Conservation (phyloP, 2,329 filamentous ascomycete species). For the Diaporthe vaccinii region DNA sequence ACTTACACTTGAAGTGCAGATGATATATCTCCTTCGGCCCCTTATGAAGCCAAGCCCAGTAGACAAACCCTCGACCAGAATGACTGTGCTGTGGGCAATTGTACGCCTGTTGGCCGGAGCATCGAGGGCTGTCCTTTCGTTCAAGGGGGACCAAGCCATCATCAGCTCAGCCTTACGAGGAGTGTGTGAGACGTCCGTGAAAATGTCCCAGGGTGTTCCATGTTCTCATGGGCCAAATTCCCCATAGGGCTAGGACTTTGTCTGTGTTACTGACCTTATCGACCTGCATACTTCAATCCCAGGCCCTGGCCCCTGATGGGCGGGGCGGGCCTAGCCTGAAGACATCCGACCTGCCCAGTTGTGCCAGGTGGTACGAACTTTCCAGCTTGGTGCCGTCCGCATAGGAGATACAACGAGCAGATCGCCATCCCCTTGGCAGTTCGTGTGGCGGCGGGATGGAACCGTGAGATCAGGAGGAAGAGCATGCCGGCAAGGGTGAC, state of each 20-base stretch:
- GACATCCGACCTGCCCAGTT: slow-evolving; percentile 26
- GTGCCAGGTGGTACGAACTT: slow-evolving; percentile 34
- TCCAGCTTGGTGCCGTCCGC: slow-evolving; percentile 27
- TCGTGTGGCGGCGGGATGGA: slow-evolving; percentile 40
- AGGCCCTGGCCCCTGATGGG: neutral
- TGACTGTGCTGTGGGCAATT: neutral
- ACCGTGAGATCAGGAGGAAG: slow-evolving; percentile 19
- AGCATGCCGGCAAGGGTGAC: slow-evolving; percentile 8
- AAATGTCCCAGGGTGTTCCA: slow-evolving; percentile 2
- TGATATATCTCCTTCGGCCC: slow-evolving; percentile 16
- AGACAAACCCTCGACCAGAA: slow-evolving; percentile 16
- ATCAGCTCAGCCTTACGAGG: slow-evolving; percentile 19
- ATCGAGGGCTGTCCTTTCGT: neutral
- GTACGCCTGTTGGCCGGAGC: neutral
- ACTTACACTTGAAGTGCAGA: neutral
- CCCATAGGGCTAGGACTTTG: slow-evolving; percentile 31
- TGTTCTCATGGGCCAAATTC: neutral
- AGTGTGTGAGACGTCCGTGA: slow-evolving; percentile 20
- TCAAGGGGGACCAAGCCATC: neutral
- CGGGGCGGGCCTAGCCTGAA: slow-evolving; percentile 27
- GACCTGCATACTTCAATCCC: neutral
- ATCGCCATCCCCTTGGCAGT: slow-evolving; percentile 25
- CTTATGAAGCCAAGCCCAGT: slow-evolving; percentile 15
- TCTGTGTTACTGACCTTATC: slow-evolving; percentile 14
- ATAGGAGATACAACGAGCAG: slow-evolving; percentile 17